Conservation (phyloP, 202 grass and related monocot genomes). For the Setaria italica region DNA sequence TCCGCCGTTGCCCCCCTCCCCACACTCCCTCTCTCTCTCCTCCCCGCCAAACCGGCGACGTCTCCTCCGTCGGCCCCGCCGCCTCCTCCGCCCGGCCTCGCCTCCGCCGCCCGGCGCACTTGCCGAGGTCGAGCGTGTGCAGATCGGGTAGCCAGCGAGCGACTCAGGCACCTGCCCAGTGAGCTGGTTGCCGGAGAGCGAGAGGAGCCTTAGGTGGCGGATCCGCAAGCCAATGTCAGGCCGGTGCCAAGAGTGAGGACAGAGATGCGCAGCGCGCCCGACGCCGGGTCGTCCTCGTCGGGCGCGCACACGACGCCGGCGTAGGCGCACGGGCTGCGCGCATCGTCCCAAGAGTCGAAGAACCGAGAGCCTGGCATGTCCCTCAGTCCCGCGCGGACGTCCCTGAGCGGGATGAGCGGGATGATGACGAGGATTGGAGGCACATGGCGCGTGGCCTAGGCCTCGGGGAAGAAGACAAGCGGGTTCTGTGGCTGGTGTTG, state of each 20-base stretch:
- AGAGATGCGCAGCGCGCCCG: constrained; percentile 52
- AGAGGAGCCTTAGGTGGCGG: constrained; percentile 65
- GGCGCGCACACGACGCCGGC: constrained; percentile 61
- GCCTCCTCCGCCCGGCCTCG: no score
- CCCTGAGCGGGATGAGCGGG: constrained; percentile 43
- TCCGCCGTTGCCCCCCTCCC: no score
- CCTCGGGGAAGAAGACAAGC: constrained; percentile 44
- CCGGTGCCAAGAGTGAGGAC: constrained; percentile 78
- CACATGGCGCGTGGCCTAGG: constrained; percentile 55
- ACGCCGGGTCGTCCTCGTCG: constrained; percentile 38
- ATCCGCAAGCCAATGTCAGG: constrained; percentile 51
- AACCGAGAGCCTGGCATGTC: constrained; percentile 70
- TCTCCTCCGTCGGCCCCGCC: no score
- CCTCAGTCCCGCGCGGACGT: constrained; percentile 52
- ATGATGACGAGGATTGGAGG: constrained; percentile 1
- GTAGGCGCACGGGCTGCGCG: constrained; percentile 55
- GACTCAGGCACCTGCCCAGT: constrained; percentile 57
- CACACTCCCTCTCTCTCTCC: no score
- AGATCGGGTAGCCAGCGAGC: constrained; percentile 67
- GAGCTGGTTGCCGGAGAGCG: constrained; percentile 61
- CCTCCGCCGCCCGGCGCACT: no score
- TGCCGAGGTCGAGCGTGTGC: constrained; percentile 75
- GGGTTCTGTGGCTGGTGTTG: constrained; percentile 26
- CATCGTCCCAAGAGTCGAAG: constrained; percentile 71
- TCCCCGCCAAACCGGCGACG: no score